These are phyloP conservation scores for Aspergillus eucalypticola DNA, from an alignment of 2,329 filamentous ascomycete species.

Conservation along the genomic window DNA sequence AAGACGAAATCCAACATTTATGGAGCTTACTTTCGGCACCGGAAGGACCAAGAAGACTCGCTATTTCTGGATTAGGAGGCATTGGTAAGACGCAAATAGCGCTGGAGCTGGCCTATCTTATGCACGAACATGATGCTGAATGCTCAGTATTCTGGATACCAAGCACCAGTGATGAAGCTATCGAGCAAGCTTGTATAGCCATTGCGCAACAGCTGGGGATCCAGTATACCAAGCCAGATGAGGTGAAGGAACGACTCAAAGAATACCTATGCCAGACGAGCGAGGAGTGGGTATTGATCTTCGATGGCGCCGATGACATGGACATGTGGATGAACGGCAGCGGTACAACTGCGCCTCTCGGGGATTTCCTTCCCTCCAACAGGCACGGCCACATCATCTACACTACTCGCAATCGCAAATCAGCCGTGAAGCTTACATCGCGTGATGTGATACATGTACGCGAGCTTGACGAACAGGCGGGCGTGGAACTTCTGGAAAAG, in stretches of 20 bases:
- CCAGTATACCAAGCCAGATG: constrained; percentile 1
- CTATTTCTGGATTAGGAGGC: constrained; percentile 16
- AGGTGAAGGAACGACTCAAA: constrained; percentile 10
- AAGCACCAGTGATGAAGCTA: constrained; percentile 21
- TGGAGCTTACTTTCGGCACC: too few relatives aligned
- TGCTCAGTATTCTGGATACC: constrained; percentile 31
- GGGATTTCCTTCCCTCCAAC: constrained; percentile 19
- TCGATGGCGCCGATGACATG: constrained; percentile 27
- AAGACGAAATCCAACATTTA: too few relatives aligned
- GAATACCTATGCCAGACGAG: constrained; percentile 13
- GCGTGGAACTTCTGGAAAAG: too few relatives aligned
- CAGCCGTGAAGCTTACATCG: constrained; percentile 17
- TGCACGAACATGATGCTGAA: constrained; percentile 9
- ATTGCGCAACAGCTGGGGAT: constrained; percentile 13
- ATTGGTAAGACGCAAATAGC: constrained; percentile 29
- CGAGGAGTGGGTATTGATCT: constrained; percentile 5
- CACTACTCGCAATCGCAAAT: constrained; percentile 26
- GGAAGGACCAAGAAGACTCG: neutral
- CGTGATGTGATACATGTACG: neutral
- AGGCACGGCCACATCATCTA: constrained; percentile 29
- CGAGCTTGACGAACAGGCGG: neutral
- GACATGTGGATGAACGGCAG: constrained; percentile 16
- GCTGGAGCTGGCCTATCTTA: constrained; percentile 26
- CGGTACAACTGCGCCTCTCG: constrained; percentile 1
- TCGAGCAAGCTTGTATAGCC: constrained; percentile 18